Conservation (phyloP, 2,329 filamentous ascomycete species). For the Aspergillus oerlinghausenensis region DNA sequence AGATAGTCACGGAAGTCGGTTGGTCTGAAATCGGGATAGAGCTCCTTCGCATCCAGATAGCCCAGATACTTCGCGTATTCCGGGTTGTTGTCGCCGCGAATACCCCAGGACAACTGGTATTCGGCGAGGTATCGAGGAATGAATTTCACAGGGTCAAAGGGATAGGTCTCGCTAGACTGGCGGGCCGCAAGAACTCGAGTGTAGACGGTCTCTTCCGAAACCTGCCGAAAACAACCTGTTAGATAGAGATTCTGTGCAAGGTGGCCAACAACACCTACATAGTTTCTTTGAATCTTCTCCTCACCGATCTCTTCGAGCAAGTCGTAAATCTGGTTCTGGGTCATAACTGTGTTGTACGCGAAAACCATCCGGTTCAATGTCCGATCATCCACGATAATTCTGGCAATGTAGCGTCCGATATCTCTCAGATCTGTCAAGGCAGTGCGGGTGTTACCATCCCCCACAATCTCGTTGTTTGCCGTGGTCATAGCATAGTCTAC, state of each 20-base stretch:
- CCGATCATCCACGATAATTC: constrained; percentile 48
- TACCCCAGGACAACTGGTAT: constrained; percentile 44
- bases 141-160: constrained; percentile 33
- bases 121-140: constrained; percentile 37
- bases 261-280: constrained; percentile 25
- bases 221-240: constrained; percentile 13
- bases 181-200: constrained; percentile 30
- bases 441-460: constrained; percentile 43
- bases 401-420: constrained; percentile 49
- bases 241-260: not conserved
- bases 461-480: constrained; percentile 37
- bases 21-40: constrained; percentile 50
- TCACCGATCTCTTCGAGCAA: constrained; percentile 47
- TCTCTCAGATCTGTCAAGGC: constrained; percentile 50
- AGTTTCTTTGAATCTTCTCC: constrained; percentile 42
- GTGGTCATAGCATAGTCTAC: constrained; percentile 42
- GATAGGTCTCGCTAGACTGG: constrained; percentile 33
- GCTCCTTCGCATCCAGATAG: constrained; percentile 48
- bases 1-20: constrained; percentile 39
- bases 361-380: constrained; percentile 53
- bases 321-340: constrained; percentile 45
- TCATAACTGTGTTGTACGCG: constrained; percentile 44
- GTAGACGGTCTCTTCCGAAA: constrained; percentile 32
- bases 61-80: constrained; percentile 53
- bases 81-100: constrained; percentile 52